Conservation (phyloP, 768 basidiomycete species). For the Baorangia bicolor region DNA sequence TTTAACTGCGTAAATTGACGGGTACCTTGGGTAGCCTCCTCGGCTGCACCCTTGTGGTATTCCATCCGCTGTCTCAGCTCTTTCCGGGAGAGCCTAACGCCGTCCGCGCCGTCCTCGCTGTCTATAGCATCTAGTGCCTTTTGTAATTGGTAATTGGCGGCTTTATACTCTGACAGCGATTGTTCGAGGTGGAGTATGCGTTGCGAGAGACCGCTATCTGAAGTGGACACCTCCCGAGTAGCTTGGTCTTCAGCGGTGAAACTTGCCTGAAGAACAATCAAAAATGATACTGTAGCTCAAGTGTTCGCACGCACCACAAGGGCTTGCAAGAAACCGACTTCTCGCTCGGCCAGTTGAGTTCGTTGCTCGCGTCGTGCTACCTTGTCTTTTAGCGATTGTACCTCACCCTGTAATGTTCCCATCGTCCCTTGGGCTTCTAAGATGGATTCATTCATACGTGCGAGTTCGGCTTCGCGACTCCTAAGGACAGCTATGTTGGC, state of each 20-base stretch:
- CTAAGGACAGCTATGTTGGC: slow-evolving; percentile 52
- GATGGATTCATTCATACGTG: slow-evolving; percentile 37
- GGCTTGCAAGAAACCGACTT: slow-evolving; percentile 65
- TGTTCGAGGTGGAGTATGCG: slow-evolving; percentile 55
- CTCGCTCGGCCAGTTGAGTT: slow-evolving; percentile 49
- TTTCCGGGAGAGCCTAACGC: slow-evolving; percentile 29
- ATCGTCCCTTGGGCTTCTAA: slow-evolving; percentile 37
- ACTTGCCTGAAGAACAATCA: slow-evolving; percentile 46
- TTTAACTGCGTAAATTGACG: background rate
- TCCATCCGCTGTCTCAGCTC: slow-evolving; percentile 42
- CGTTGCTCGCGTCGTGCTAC: slow-evolving; percentile 39
- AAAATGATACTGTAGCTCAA: background rate
- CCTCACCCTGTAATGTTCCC: slow-evolving; percentile 35
- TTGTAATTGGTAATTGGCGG: slow-evolving; percentile 43
- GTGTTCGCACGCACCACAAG: slow-evolving; percentile 52
- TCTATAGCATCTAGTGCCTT: slow-evolving; percentile 48
- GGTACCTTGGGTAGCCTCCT: slow-evolving; percentile 42
- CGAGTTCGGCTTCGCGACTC: slow-evolving; percentile 52
- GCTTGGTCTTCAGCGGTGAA: slow-evolving; percentile 57
- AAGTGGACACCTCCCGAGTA: slow-evolving; percentile 28
- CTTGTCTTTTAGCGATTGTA: slow-evolving; percentile 40
- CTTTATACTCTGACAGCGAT: slow-evolving; percentile 56
- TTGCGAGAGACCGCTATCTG: slow-evolving; percentile 36
- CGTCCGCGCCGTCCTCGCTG: slow-evolving; percentile 29
- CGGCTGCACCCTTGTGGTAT: slow-evolving; percentile 37